Evolutionary conservation across 164 flowering plant genomes (phyloP), one percentile per base, ranked within the genome.

Genomic region (Magnolia sinica): DNA sequence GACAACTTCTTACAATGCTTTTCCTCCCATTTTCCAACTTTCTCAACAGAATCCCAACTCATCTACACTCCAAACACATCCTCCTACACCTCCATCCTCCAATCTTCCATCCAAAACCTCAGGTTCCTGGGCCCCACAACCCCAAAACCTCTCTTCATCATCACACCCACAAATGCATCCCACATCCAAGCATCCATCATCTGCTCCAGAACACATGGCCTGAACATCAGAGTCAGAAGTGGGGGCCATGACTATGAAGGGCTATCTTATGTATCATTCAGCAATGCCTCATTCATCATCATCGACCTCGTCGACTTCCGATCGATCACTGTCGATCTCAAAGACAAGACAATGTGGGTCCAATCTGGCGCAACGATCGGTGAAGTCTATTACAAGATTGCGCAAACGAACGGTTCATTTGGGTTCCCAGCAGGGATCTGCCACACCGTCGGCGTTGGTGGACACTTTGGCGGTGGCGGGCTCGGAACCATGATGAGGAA

Each of bases 211-310:
- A 18, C 75, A 8, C 19, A 50, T 19, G 74, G 75, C 11, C 2
- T 82, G 50, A 80, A 78, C 29, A n/a, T 82, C 4, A 76, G 82
- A 52, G 27, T 79, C 61, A 59, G 75, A 37, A 83, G 87, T 37
- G 86, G 83, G 0, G 87, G 85, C 7, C 87, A 85, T 59, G 85
- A 82, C 76, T 84, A 81, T 50, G 87, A 85, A 52, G 84, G 84
- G 14, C 79, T 78, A 1, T 85, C 87, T 2, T 83, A 74, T 23
- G 14, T 63, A 13, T 72, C 81, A 0, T 55, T 16, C 18, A 18
- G 10, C n/a, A 13, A 49, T 8, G 5, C 29, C n/a, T 8, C 63
- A 3, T 86, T 82, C 45, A 18, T 86, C 9, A 19, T 83, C 11
- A 9, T 84, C 10, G 86, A 83, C 59, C 74, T 86, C 31, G 7